These are phyloP conservation scores for Penicillium polonicum DNA, from an alignment of 2,329 filamentous ascomycete species.

Conservation along the genomic window DNA sequence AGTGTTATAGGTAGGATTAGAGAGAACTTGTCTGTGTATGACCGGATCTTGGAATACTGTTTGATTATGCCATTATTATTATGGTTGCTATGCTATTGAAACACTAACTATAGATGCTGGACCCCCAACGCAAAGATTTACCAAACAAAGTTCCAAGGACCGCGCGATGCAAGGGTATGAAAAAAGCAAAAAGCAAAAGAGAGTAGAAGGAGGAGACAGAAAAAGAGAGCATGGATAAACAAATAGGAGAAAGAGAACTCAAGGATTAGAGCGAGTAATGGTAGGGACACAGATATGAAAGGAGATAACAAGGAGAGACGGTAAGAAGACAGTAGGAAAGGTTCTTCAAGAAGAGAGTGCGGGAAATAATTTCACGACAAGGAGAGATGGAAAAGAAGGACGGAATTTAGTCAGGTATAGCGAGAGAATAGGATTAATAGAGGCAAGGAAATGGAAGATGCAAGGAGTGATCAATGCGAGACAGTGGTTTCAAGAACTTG, in stretches of 20 bases:
- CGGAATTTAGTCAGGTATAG: background rate
- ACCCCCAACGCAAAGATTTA: conserved; percentile 1
- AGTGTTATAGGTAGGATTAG: too few relatives aligned
- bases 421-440: background rate
- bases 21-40: background rate
- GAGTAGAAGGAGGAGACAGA: background rate
- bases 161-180: conserved; percentile 29
- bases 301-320: background rate
- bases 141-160: conserved; percentile 9
- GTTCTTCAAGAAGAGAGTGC: background rate
- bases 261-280: background rate
- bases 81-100: conserved; percentile 17
- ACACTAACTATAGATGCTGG: conserved; percentile 18
- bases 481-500: conserved; percentile 39
- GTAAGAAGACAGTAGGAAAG: background rate
- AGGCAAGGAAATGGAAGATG: conserved; percentile 1
- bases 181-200: background rate
- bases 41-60: background rate
- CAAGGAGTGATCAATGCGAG: conserved; percentile 10
- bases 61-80: conserved; percentile 22
- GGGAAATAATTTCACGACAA: background rate
- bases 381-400: background rate
- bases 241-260: background rate
- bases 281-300: background rate
- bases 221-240: background rate